Conservation (phyloP, 1,284 basidiomycete species). For the Cutaneotrichosporon sp. region DNA sequence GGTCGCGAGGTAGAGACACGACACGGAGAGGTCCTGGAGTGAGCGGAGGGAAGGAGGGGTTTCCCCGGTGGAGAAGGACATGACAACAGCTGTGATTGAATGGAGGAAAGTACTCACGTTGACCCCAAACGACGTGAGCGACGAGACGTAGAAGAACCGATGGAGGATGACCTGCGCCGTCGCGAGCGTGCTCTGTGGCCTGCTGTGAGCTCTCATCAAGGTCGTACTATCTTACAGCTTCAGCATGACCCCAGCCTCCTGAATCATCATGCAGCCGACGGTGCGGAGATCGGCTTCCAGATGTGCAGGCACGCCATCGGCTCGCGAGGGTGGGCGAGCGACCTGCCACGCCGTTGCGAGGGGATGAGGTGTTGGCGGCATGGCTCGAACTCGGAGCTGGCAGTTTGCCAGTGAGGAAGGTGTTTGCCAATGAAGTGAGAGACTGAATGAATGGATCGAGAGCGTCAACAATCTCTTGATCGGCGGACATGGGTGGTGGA, state of each 20-base stretch:
- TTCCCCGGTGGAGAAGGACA: not conserved
- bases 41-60: not conserved
- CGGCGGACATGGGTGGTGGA: slow-evolving; percentile 4
- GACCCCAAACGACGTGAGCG: slow-evolving; percentile 88
- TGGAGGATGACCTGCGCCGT: slow-evolving; percentile 96
- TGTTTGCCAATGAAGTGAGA: no score
- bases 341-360: slow-evolving; percentile 79
- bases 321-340: slow-evolving; percentile 70
- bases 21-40: slow-evolving; percentile 82
- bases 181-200: slow-evolving; percentile 94
- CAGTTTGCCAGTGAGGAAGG: no score
- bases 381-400: not conserved
- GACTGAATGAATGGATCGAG: not conserved
- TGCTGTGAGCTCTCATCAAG: slow-evolving; percentile 44
- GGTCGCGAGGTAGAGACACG: slow-evolving; percentile 87
- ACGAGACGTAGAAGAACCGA: slow-evolving; percentile 93
- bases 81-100: no score
- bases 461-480: slow-evolving; percentile 1
- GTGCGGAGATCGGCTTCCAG: slow-evolving; percentile 83
- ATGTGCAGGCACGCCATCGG: slow-evolving; percentile 75
- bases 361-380: slow-evolving; percentile 67
- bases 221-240: slow-evolving; percentile 62
- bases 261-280: slow-evolving; percentile 87
- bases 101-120: slow-evolving; percentile 60
- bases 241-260: slow-evolving; percentile 87